Evolutionary conservation across 108 stramenopile species (phyloP), one percentile per base, ranked within the genome.

Genomic region (Pseudonitzschia delicatissima): DNA sequence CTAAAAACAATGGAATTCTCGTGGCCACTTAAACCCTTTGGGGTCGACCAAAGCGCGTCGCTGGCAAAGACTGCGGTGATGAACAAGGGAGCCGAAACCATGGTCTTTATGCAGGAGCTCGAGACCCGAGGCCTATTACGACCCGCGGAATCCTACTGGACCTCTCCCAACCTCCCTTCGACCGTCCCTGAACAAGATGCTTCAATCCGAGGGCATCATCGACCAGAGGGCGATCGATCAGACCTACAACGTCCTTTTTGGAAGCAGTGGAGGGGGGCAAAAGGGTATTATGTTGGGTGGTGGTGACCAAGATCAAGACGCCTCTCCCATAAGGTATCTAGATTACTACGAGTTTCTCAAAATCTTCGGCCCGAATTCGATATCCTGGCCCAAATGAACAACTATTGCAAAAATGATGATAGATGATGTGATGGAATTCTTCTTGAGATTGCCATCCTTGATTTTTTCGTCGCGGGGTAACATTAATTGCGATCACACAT

Each of bases 71-170:
- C 77, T 11, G 71, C 65, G 0, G 39, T 29, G 20, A 72, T 77
- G 72, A 77, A 77, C 62, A 77, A 77, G 71, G 77, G 77, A 8
- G 77, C 67, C 33, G 77, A 77, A 68, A 77, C 77, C 7, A 15
- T 42, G 13, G 71, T 77, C 1, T 77, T 64, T 37, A 72, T 77
- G 77, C 47, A 77, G n/a, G 61, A 72, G 34, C 36, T 77, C 36
- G 77, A 77, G 57, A 12, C 20, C 15, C 57, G 67, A 63, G 71
- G 71, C 11, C 25, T 77, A 45, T 77, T 72, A 67, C 48, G 72
- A 60, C 70, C 40, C 36, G n/a, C 57, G 77, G 15, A 77, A 77
- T 31, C 77, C 77, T 13, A 42, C 77, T 0, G 77, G 77, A 18
- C 77, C 77, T 5, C 45, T 77, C 17, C 77, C 77, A 0, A 68